phyloP scores from a whole-genome alignment of 306 rosid species.

The Cicer pinnatifidum region DNA sequence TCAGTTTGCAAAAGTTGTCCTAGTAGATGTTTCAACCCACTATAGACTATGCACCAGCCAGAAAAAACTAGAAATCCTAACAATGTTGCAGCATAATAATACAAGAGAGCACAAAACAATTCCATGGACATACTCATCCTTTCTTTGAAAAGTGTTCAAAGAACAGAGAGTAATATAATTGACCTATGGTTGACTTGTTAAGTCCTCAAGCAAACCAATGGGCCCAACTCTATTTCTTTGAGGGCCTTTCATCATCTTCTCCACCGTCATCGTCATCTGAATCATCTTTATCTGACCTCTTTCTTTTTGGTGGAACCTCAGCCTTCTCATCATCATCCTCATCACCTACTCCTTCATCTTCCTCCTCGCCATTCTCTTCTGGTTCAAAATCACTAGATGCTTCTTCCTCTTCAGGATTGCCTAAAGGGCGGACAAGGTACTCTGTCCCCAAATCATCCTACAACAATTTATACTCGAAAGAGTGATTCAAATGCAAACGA shows the following conservation, averaged over 20 bases:
- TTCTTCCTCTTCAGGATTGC: conserved; percentile 78
- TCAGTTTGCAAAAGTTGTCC: neutral
- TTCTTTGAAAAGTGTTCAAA: conserved; percentile 51
- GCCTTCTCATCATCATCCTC: conserved; percentile 58
- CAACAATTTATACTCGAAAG: conserved; percentile 29
- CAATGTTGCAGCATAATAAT: conserved; percentile 43
- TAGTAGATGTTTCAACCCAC: neutral
- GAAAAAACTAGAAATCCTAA: neutral
- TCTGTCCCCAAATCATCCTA: conserved; percentile 86
- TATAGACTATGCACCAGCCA: conserved; percentile 12
- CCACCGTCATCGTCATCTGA: conserved; percentile 66
- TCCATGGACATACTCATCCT: conserved; percentile 51
- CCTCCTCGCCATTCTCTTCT: conserved; percentile 73
- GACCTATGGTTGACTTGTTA: conserved; percentile 56
- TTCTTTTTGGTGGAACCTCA: conserved; percentile 73
- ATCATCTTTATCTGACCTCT: conserved; percentile 77
- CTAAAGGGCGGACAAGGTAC: conserved; percentile 76
- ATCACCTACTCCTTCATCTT: conserved; percentile 42
- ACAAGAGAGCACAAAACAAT: conserved; percentile 50
- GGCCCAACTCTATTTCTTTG: conserved; percentile 71
- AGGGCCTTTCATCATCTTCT: conserved; percentile 84
- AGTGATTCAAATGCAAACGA: neutral
- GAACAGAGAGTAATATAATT: conserved; percentile 43
- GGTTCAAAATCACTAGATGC: conserved; percentile 90
- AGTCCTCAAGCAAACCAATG: conserved; percentile 44